These are phyloP conservation scores for Nitzschia sp. DNA, from an alignment of 108 stramenopile genomes.

Conservation along the genomic window DNA sequence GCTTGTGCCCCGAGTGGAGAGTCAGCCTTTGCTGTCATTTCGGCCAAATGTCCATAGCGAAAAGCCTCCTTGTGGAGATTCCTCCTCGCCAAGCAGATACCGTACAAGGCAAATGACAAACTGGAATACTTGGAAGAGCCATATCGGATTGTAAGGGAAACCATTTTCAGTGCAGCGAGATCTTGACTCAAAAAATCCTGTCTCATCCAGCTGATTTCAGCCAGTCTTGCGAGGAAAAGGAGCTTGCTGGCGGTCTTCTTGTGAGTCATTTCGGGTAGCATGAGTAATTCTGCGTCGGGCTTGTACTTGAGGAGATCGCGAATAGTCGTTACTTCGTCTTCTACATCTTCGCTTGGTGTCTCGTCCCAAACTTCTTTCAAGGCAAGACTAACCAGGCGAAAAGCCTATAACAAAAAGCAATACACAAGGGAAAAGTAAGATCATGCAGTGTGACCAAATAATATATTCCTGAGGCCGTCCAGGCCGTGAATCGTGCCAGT, in stretches of 20 bases:
- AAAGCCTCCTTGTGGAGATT: conserved; percentile 16
- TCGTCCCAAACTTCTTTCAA: conserved; percentile 1
- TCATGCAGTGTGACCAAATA: no score
- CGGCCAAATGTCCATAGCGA: conserved; percentile 23
- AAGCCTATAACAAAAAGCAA: no score
- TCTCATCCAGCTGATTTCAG: conserved; percentile 13
- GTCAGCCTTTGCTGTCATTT: not conserved
- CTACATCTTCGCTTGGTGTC: conserved; percentile 4
- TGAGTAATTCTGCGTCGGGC: conserved; percentile 10
- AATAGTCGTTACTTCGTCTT: conserved; percentile 9
- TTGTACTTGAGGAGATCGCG: not conserved
- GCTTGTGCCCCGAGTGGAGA: conserved; percentile 4
- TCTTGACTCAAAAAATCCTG: not conserved
- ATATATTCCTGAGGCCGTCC: no score
- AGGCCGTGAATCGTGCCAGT: no score
- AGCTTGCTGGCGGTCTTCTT: conserved; percentile 14
- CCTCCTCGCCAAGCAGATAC: not conserved
- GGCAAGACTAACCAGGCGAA: not conserved
- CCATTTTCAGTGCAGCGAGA: conserved; percentile 24
- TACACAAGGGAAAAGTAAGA: no score
- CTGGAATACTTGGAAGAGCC: conserved; percentile 13
- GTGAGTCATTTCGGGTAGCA: conserved; percentile 7
- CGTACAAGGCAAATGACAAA: conserved; percentile 13
- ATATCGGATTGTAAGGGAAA: conserved; percentile 12
- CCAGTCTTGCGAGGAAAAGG: conserved; percentile 14